These are phyloP conservation scores for Vanrija humicola DNA, from an alignment of 1,284 basidiomycete genomes.

Conservation along the genomic window DNA sequence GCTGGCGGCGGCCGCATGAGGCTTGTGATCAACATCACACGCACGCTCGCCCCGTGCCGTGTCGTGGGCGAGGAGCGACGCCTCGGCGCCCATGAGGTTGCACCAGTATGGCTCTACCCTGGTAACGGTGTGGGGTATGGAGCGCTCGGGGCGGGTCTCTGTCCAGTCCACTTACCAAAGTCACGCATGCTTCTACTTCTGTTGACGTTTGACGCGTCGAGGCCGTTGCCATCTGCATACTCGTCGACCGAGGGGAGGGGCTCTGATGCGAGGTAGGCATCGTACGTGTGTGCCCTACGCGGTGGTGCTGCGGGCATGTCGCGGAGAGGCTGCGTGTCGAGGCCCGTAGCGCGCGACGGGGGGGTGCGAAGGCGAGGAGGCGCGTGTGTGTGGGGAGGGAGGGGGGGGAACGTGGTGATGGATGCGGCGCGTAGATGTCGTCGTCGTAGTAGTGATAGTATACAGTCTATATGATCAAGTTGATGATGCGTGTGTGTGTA, in stretches of 20 bases:
- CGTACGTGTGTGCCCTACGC: slow-evolving; percentile 34
- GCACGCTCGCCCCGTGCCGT: no score
- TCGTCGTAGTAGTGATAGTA: no score
- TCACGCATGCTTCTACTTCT: slow-evolving; percentile 1
- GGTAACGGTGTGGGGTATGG: background rate
- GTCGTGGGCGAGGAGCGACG: background rate
- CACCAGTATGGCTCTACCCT: background rate
- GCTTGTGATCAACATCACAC: no score
- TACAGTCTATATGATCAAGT: no score
- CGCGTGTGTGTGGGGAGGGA: background rate
- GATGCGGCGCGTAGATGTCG: background rate
- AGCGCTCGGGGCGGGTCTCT: no score
- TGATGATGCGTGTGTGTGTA: no score
- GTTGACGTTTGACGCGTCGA: background rate
- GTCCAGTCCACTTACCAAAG: background rate
- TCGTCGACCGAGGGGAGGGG: background rate
- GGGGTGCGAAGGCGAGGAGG: slow-evolving; percentile 7
- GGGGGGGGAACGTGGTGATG: background rate
- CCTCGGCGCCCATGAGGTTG: background rate
- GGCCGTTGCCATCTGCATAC: slow-evolving; percentile 5
- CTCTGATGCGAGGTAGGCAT: slow-evolving; percentile 14
- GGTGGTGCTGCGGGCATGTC: slow-evolving; percentile 10
- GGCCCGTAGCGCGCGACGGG: slow-evolving; percentile 7
- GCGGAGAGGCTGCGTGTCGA: background rate
- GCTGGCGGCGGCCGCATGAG: no score